These are phyloP conservation scores for grape (Vitis vinifera) DNA, from an alignment of 164 flowering plant genomes.

Conservation along the genomic window DNA sequence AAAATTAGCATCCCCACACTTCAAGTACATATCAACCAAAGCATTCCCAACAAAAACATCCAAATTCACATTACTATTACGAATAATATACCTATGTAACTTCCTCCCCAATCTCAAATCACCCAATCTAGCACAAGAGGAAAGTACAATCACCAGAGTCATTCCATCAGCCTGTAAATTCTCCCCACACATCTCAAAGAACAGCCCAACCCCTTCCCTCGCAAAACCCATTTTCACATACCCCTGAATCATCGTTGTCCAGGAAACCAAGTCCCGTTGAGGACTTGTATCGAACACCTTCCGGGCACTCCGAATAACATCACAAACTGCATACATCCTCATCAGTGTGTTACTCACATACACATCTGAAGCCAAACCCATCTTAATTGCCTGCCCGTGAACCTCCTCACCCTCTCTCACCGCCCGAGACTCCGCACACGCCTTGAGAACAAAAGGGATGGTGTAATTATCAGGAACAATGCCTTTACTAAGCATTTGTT, in stretches of 20 bases:
- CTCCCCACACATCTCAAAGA: conserved; percentile 27
- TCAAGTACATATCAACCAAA: conserved; percentile 43
- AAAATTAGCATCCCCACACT: conserved; percentile 31
- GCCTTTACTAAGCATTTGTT: conserved; percentile 26
- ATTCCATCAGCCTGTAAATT: conserved; percentile 27
- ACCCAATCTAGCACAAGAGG: conserved; percentile 39
- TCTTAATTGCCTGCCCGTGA: conserved; percentile 25
- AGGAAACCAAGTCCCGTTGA: conserved; percentile 37
- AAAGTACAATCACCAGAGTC: conserved; percentile 40
- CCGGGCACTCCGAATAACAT: conserved; percentile 14
- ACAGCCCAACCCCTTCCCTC: conserved; percentile 24
- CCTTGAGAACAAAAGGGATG: conserved; percentile 30
- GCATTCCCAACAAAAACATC: conserved; percentile 51
- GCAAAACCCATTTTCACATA: conserved; percentile 31
- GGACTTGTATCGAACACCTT: conserved; percentile 41
- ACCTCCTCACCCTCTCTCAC: conserved; percentile 26
- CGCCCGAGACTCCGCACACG: conserved; percentile 19
- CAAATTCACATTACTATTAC: conserved; percentile 15
- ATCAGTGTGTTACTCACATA: conserved; percentile 37
- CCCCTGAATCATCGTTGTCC: conserved; percentile 49
- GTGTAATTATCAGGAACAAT: conserved; percentile 26
- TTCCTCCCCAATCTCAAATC: conserved; percentile 37
- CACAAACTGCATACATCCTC: conserved; percentile 40
- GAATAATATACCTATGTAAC: conserved; percentile 27
- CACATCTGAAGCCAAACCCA: conserved; percentile 20